Percentiles rank a stretch among this genome's conserved stretches.
Conservation (phyloP, 2,329 filamentous ascomycete species). For the Lecanicillium sp. region DNA sequence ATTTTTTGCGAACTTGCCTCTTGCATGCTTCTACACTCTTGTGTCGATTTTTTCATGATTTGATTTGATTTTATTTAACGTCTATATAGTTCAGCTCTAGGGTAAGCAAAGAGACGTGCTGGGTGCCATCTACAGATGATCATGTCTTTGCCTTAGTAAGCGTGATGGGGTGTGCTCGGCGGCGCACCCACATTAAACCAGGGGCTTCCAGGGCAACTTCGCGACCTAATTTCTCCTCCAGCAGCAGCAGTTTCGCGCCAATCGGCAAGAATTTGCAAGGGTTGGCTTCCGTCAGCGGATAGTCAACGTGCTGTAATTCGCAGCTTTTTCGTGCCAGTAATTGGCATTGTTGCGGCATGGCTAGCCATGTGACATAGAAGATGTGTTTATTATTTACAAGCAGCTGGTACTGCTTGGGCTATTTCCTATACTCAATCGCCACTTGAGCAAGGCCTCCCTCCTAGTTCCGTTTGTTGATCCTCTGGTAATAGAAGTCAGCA, state of each 20-base stretch:
- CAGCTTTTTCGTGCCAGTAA: background rate
- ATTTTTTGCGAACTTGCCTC: too few species aligned
- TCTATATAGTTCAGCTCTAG: too few species aligned
- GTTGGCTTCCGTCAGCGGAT: background rate
- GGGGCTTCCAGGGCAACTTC: background rate
- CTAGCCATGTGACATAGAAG: constrained; percentile 1
- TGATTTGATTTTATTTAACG: too few species aligned
- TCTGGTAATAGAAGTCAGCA: constrained; percentile 3
- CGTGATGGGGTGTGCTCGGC: background rate
- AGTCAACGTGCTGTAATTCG: background rate
- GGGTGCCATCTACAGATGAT: background rate
- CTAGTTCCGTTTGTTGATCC: constrained; percentile 1
- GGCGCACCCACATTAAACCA: background rate
- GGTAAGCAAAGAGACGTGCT: background rate
- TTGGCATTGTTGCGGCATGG: background rate
- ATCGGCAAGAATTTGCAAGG: background rate
- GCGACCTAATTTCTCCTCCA: constrained; percentile 1
- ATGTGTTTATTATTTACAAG: background rate
- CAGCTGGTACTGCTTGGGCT: constrained; percentile 1
- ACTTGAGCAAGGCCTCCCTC: background rate
- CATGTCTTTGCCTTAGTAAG: background rate
- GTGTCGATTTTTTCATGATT: too few species aligned
- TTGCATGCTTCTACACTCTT: too few species aligned
- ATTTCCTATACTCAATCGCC: background rate
- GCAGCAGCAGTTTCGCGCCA: constrained; percentile 2